Percentiles rank a stretch among this genome's conserved stretches.
phyloP scores from a whole-genome alignment of 495 filamentous ascomycete genomes.

The Podospora conica region DNA sequence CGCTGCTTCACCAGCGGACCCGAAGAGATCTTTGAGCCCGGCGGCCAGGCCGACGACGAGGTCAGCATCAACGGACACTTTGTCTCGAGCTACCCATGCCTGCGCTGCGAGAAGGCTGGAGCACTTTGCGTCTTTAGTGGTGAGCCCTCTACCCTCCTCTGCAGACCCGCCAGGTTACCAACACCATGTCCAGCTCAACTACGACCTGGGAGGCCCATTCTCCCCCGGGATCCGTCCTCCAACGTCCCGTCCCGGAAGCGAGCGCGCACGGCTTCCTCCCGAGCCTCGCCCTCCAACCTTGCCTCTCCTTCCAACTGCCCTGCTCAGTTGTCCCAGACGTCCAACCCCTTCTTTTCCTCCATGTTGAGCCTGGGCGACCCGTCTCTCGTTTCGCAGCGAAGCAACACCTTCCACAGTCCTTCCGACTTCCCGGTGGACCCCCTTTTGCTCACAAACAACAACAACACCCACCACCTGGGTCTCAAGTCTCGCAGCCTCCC shows the following conservation, averaged over 20 bases:
- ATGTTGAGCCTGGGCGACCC: not conserved
- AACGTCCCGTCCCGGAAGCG: conserved; percentile 9
- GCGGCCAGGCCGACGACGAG: conserved; percentile 10
- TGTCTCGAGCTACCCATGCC: conserved; percentile 13
- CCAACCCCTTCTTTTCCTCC: not conserved
- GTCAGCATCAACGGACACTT: conserved; percentile 9
- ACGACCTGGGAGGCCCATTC: conserved; percentile 19
- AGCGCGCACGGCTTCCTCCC: not conserved
- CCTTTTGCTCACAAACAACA: not conserved
- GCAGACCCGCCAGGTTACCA: not conserved
- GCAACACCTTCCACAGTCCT: not conserved
- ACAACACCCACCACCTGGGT: not conserved
- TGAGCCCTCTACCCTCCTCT: not conserved
- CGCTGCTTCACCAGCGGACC: conserved; percentile 17
- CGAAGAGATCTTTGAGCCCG: conserved; percentile 2
- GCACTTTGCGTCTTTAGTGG: conserved; percentile 21
- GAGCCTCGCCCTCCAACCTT: not conserved
- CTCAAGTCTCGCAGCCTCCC: not conserved
- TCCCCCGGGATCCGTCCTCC: conserved; percentile 7
- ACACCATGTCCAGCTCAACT: conserved; percentile 12
- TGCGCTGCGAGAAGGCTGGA: conserved; percentile 17
- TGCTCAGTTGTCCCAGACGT: not conserved
- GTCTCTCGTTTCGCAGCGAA: not conserved
- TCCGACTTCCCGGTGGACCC: not conserved
- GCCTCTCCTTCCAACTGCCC: not conserved